Base-by-base conservation (phyloP, 306 rosid genomes). In the Prunus armeniaca region DNA sequence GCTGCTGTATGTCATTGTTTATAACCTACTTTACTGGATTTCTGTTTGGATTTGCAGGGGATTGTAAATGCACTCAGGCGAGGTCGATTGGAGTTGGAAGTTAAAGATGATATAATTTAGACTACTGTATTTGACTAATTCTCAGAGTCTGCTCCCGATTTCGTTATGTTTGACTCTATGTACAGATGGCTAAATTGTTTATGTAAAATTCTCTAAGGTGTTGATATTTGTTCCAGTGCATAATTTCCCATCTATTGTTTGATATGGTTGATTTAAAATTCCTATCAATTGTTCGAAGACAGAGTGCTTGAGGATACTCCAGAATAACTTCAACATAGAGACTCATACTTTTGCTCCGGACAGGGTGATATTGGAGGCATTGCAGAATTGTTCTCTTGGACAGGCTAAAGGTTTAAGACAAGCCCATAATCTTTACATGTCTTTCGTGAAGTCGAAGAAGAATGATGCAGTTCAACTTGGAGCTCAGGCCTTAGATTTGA, bases 391-490 rank as follows among this genome's bases (percentile, higher is more conserved):
- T 38, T 38, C 43, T 38, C 9, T 38, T 2, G 43, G 2, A 38
- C 43, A 38, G 9, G 43, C 43, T 56, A 80, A 84, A 67, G 83
- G 88, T 70, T 85, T 87, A 65, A 89, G 83, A 68, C 86, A 86
- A 78, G 83, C 82, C 69, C 96, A 89, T 74, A 88, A 93, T 87
- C 74, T 80, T 43, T 89, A 92, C 74, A 89, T 89, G 97, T 96
- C 98, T 64, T 93, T 91, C 86, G 77, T 93, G 84, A 89, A 88
- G 85, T 89, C 86, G 79, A 88, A 91, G 87, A 91, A 89, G 81
- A 96, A 88, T 22, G 90, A 85, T 86, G 96, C 91, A 49, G 67
- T 74, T 76, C 64, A 88, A 41, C 86, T 93, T 25, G 97, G 98
- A 71, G 69, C 60, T 51, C 91, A 87, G 28, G 98, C 98, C 71